Evolutionary conservation across 192 early-diverging fungal species (phyloP), one percentile per base, ranked within the genome.

Genomic region (Backusella morwellensis): DNA sequence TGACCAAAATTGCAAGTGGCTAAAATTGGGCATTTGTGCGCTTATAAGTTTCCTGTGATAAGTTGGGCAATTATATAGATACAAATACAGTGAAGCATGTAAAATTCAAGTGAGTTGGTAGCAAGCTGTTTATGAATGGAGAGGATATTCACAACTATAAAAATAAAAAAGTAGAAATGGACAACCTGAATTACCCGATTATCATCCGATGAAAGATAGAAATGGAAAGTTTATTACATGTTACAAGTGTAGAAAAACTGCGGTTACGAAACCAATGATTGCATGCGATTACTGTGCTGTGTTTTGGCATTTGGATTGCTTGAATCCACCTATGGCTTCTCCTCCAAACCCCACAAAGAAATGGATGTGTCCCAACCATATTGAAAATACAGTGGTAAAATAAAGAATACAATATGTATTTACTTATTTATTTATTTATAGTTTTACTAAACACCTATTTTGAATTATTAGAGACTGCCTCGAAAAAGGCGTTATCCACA

Each of bases 341-440:
- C 75, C 86, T 50, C 88, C 88, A 8, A 83, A 81, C 32, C 72
- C 36, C 3, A 56, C 78, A 23, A 82, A 77, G 50, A 88, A 85
- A 67, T 89, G 88, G 88, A 88, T 86, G 82, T 89, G 88, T 56
- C 88, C 88, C 8, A 86, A 85, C 17, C 88, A 89, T 67, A 76
- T 71, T 11, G 85, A 84, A 35, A 83, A 84, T 36, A 74, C 77
- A 2, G 36, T 83, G 84, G 85, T 86, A 83, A 79, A 80, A 11
- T 3, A 3, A 23, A 32, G 6, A 2, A 19, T 38, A 4, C 14
- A 12, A 32, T 32, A 32, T 32, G 32, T 32, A 32, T 3, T 32
- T 32, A 32, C 0, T 32, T 32, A 32, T 32, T 32, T 68, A 17
- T 68, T n/a, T 40, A 23, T 11, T 5, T 6, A 6, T 17, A 4